Percentiles rank a stretch among this genome's conserved stretches.
Conservation (phyloP, 2,329 filamentous ascomycete species). For the Curvularia verruculosa region DNA sequence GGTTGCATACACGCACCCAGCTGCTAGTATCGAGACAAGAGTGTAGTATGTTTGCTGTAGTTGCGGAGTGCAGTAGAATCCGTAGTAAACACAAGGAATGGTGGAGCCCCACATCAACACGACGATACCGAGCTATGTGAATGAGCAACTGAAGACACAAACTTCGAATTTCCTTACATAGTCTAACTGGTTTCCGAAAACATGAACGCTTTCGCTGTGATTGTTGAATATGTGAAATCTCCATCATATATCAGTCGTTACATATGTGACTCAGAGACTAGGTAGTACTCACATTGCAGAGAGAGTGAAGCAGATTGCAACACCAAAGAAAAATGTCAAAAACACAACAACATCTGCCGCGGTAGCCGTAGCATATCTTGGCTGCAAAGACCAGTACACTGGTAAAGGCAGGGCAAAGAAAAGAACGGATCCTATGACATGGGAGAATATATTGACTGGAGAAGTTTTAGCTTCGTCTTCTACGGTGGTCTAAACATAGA, state of each 20-base stretch:
- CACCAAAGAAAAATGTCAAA: constrained; percentile 5
- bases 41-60: constrained; percentile 5
- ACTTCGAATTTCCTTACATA: background rate
- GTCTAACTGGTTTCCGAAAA: constrained; percentile 6
- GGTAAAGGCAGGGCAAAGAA: background rate
- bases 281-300: background rate
- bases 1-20: constrained; percentile 3
- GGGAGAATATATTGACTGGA: constrained; percentile 5
- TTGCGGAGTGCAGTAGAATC: background rate
- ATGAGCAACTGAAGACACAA: background rate
- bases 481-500: too few species aligned
- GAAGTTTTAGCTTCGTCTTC: background rate
- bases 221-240: constrained; percentile 6
- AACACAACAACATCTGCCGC: background rate
- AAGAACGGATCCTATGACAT: background rate
- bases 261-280: too few species aligned
- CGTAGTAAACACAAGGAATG: constrained; percentile 4
- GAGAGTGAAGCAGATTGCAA: constrained; percentile 1
- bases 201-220: constrained; percentile 1
- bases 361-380: background rate
- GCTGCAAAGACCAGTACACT: background rate
- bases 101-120: constrained; percentile 6
- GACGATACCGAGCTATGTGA: background rate
- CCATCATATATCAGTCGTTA: background rate
- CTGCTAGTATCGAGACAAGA: background rate